Evolutionary conservation across 352 stramenopile species (phyloP), one percentile per base, ranked within the genome.

Genomic region (Phytophthora chlamydospora): DNA sequence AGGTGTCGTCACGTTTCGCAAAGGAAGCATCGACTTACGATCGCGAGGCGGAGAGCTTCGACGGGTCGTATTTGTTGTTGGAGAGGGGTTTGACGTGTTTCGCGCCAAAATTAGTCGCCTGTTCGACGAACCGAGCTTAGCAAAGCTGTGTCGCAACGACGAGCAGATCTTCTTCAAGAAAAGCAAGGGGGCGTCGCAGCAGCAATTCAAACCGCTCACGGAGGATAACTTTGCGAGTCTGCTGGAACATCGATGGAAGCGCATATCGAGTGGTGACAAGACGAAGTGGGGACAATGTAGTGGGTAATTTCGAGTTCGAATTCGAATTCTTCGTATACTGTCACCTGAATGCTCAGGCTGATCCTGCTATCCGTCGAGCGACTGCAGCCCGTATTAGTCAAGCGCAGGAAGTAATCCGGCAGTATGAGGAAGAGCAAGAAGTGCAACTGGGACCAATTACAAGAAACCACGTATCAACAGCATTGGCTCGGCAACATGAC

Each of bases 281-380:
- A 14, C 8, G 9, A n/a, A 12, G 6, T 46, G 19, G 14, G 3
- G 6, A 34, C 17, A n/a, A 46, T 7, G 19, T 34, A 3, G 17
- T 4, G 9, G 19, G 40, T 2, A 46, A 46, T 9, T 31, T 46
- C 9, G 17, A 46, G 40, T 33, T 46, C 16, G 40, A 46, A 32
- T 33, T 46, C 16, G 40, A 46, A 32, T 46, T 46, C 19, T 46
- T 31, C 19, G 40, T 46, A 4, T 46, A 46, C 11, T 46, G 40
- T 33, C 38, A 44, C 7, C 9, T 17, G 40, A 6, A 6, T 33
- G 40, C 6, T n/a, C 17, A 46, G 7, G 40, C 10, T 33, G 7
- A 0, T 16, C 40, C 17, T 14, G 8, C 40, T 16, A 46, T 46
- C 12, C 40, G n/a, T 12, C 17, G 17, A 31, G 40, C 40, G 17